These are phyloP conservation scores for Tilletia caries DNA, from an alignment of 1,284 basidiomycete genomes.

Conservation along the genomic window DNA sequence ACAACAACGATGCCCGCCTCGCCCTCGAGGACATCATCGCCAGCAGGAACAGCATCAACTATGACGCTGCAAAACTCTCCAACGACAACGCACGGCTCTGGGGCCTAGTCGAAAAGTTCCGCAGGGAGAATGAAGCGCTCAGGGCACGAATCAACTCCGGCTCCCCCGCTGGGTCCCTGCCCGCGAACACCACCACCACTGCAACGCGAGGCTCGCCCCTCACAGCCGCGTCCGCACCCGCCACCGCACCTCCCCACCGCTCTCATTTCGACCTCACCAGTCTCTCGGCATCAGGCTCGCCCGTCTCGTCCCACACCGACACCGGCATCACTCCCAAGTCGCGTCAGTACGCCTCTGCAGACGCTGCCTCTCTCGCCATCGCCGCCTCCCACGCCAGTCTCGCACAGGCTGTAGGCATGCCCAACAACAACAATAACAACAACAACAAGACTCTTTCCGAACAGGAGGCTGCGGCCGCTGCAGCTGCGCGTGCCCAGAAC, in stretches of 20 bases:
- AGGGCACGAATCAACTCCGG: slow-evolving; percentile 27
- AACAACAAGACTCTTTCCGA: neutral
- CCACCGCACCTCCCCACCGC: neutral
- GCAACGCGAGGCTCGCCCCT: slow-evolving; percentile 23
- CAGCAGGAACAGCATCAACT: slow-evolving; percentile 39
- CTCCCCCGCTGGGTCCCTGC: slow-evolving; percentile 9
- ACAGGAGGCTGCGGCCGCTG: neutral
- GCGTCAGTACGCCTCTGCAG: slow-evolving; percentile 13
- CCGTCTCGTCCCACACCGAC: neutral
- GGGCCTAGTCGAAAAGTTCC: slow-evolving; percentile 44
- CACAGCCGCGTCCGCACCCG: slow-evolving; percentile 12
- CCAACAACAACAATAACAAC: slow-evolving; percentile 18
- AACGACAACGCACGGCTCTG: slow-evolving; percentile 48
- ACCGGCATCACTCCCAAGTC: neutral
- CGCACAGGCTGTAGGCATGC: slow-evolving; percentile 17
- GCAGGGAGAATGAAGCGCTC: slow-evolving; percentile 44
- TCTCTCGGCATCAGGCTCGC: neutral
- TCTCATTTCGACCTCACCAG: neutral
- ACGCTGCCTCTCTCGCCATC: neutral
- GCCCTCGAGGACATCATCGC: slow-evolving; percentile 44
- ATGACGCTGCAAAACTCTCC: slow-evolving; percentile 40
- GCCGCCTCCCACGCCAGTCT: slow-evolving; percentile 7
- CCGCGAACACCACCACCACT: slow-evolving; percentile 13
- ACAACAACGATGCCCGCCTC: slow-evolving; percentile 26
- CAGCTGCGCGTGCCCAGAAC: slow-evolving; percentile 13